A percentile compares a stretch with the other conserved stretches of the same genome.
These are phyloP conservation scores for Haplosporangium sp. DNA, from an alignment of 371 early-diverging fungal species.

Conservation along the genomic window DNA sequence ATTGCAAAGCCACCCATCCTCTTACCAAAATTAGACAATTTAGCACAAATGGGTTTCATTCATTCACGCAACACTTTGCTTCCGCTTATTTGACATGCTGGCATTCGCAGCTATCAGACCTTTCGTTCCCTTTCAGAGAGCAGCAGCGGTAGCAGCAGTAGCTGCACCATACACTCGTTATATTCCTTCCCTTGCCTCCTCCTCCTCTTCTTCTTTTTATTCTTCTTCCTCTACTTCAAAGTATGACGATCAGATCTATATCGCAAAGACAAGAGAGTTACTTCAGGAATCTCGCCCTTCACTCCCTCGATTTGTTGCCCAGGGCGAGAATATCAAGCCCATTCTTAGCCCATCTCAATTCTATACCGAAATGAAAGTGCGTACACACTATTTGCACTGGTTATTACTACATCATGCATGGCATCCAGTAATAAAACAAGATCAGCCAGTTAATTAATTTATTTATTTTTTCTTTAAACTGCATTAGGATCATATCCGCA, in stretches of 20 bases:
- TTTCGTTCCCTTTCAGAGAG: constrained; percentile 6
- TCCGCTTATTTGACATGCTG: constrained; percentile 3
- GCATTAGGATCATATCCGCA: constrained; percentile 66
- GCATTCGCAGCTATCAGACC: background rate
- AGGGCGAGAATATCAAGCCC: constrained; percentile 56
- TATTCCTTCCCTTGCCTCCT: constrained; percentile 10
- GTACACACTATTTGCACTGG: background rate
- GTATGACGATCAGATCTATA: constrained; percentile 17
- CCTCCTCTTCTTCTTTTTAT: background rate
- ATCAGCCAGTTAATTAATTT: background rate
- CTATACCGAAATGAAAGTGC: constrained; percentile 64
- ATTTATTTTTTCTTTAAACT: background rate
- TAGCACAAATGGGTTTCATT: too few species aligned
- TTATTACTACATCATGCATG: background rate
- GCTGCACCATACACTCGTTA: background rate
- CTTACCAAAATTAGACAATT: too few species aligned
- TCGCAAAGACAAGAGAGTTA: constrained; percentile 22
- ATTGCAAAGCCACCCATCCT: constrained; percentile 7
- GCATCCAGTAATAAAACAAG: background rate
- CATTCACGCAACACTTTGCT: background rate
- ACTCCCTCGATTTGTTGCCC: constrained; percentile 53
- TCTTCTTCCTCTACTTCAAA: background rate
- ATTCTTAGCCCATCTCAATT: constrained; percentile 61
- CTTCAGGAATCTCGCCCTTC: constrained; percentile 41
- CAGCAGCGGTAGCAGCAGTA: background rate